Evolutionary conservation across 768 basidiomycete species (phyloP).

Genomic region (Amanita molliuscula): DNA sequence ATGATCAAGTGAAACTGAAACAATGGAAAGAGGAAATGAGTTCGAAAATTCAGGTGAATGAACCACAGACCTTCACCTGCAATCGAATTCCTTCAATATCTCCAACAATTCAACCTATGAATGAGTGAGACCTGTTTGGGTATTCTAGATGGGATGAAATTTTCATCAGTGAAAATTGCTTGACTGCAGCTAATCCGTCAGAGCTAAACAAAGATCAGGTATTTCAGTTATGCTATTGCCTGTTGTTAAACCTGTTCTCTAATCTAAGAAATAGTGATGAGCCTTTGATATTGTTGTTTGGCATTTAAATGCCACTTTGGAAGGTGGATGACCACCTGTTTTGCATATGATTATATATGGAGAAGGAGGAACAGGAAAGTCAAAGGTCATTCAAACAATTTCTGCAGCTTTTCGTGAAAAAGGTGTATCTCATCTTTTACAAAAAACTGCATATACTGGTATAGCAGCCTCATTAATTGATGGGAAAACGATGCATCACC

Average conservation of each 20-base stretch:
- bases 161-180: no score
- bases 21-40: no score
- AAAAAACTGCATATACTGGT: neutral
- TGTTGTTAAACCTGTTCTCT: conserved; percentile 11
- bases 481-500: neutral
- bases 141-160: no score
- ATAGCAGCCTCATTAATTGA: neutral
- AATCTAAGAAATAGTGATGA: conserved; percentile 16
- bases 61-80: no score
- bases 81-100: no score
- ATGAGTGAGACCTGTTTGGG: no score
- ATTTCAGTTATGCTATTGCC: neutral
- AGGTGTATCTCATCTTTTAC: neutral
- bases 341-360: conserved; percentile 26
- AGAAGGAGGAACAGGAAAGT: conserved; percentile 13
- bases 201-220: neutral
- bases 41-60: no score
- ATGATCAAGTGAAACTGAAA: no score
- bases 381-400: conserved; percentile 4
- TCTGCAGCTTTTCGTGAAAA: neutral
- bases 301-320: conserved; percentile 18
- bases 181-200: neutral
- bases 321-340: conserved; percentile 11
- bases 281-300: conserved; percentile 22
- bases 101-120: no score